These are phyloP conservation scores for Coemansia sp. DNA, from an alignment of 192 early-diverging fungal species.

Conservation along the genomic window DNA sequence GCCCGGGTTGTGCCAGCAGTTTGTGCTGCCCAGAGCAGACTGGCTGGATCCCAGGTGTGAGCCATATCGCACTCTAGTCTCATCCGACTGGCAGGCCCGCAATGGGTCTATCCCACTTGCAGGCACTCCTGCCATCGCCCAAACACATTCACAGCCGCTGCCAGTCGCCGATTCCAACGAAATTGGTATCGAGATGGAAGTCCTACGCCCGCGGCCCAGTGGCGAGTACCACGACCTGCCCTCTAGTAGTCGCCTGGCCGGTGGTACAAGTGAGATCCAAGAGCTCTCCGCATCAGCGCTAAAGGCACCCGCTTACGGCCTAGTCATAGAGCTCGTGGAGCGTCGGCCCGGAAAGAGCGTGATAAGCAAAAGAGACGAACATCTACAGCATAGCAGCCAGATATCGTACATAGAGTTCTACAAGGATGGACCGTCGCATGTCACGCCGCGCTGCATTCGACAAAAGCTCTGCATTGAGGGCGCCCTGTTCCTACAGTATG, in stretches of 20 bases:
- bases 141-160: neutral
- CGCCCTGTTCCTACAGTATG: slow-evolving; percentile 34
- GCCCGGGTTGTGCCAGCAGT: slow-evolving; percentile 29
- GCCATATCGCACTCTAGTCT: slow-evolving; percentile 37
- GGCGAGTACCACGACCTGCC: neutral
- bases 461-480: slow-evolving; percentile 43
- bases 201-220: slow-evolving; percentile 4
- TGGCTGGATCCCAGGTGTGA: slow-evolving; percentile 43
- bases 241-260: neutral
- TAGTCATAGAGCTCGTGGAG: slow-evolving; percentile 44
- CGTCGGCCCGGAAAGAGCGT: neutral
- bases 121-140: neutral
- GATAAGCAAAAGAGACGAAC: neutral
- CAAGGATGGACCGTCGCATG: slow-evolving; percentile 26
- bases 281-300: slow-evolving; percentile 17
- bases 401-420: slow-evolving; percentile 47
- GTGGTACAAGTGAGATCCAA: slow-evolving; percentile 29
- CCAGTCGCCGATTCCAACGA: neutral
- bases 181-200: slow-evolving; percentile 19
- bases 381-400: slow-evolving; percentile 15
- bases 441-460: slow-evolving; percentile 40
- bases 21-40: slow-evolving; percentile 33
- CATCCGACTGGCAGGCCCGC: slow-evolving; percentile 49
- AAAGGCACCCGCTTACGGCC: slow-evolving; percentile 42
- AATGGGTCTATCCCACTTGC: slow-evolving; percentile 1